Evolutionary conservation across 805 yeast genomes (phyloP).

Genomic region (Cyberlindnera mycetangii): DNA sequence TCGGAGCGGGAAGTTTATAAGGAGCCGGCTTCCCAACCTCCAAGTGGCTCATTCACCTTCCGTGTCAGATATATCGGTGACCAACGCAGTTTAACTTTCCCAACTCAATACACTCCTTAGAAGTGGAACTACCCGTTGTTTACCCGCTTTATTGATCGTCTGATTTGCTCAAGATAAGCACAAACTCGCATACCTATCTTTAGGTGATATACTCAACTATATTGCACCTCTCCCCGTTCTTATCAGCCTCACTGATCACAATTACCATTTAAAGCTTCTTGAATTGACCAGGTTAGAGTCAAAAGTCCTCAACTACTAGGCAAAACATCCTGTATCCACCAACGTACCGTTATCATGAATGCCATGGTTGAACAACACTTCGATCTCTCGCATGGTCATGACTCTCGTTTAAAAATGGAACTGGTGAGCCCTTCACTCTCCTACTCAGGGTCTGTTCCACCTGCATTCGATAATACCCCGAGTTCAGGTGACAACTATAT

Average conservation of each 20-base stretch:
- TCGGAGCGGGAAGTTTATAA: constrained; percentile 4
- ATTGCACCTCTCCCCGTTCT: no score
- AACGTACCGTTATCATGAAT: constrained; percentile 1
- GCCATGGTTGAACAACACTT: constrained; percentile 10
- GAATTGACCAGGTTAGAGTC: no score
- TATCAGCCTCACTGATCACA: no score
- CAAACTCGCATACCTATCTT: no score
- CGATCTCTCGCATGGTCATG: constrained; percentile 4
- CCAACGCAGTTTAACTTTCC: no score
- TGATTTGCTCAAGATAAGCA: no score
- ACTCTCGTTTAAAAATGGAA: constrained; percentile 2
- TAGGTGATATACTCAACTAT: no score
- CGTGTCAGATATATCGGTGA: no score
- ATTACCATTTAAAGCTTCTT: no score
- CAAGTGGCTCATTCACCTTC: neutral
- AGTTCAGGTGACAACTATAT: neutral
- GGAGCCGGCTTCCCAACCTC: constrained; percentile 11
- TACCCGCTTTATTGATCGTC: no score
- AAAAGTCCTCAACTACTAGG: no score
- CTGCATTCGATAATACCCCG: neutral
- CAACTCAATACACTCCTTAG: neutral
- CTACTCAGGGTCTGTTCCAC: neutral
- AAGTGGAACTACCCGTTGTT: no score
- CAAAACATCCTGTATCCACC: neutral
- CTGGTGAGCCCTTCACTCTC: neutral